Conservation (phyloP, 1,284 basidiomycete species). For the Tetrapyrgos nigripes region DNA sequence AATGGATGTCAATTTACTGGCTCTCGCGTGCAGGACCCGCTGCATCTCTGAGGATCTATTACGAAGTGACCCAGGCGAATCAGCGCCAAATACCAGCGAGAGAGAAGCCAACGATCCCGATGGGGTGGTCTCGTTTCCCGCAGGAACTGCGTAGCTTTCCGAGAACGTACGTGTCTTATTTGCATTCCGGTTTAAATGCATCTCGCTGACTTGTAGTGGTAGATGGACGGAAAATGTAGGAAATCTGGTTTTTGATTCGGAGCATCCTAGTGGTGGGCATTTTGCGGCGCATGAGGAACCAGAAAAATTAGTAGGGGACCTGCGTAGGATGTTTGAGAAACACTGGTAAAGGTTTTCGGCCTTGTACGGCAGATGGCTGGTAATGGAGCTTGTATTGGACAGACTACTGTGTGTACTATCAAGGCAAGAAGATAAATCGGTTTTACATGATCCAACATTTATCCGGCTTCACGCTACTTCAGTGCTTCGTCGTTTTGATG, state of each 20-base stretch:
- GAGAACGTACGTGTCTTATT: neutral
- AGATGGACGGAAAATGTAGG: neutral
- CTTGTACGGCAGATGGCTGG: too few relatives aligned
- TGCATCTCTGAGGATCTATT: slow-evolving; percentile 52
- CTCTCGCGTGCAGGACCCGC: slow-evolving; percentile 54
- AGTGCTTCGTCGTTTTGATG: too few relatives aligned
- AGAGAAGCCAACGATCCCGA: slow-evolving; percentile 13
- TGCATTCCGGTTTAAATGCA: neutral
- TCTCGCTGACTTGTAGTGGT: neutral
- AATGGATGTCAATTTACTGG: slow-evolving; percentile 55
- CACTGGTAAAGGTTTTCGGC: too few relatives aligned
- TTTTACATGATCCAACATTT: too few relatives aligned
- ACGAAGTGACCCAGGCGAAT: slow-evolving; percentile 19
- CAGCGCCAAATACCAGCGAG: neutral
- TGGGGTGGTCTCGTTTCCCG: slow-evolving; percentile 15
- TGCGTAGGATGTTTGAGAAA: slow-evolving; percentile 13
- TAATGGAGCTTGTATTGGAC: too few relatives aligned
- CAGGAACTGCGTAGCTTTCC: slow-evolving; percentile 11
- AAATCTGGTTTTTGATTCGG: slow-evolving; percentile 10
- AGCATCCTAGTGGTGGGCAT: slow-evolving; percentile 12
- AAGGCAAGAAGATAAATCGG: too few relatives aligned
- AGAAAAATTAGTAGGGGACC: slow-evolving; percentile 6
- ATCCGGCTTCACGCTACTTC: too few relatives aligned
- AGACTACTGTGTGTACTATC: too few relatives aligned
- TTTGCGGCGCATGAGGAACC: slow-evolving; percentile 16